phyloP scores from a whole-genome alignment of 768 basidiomycete species.

The Russula virescens region DNA sequence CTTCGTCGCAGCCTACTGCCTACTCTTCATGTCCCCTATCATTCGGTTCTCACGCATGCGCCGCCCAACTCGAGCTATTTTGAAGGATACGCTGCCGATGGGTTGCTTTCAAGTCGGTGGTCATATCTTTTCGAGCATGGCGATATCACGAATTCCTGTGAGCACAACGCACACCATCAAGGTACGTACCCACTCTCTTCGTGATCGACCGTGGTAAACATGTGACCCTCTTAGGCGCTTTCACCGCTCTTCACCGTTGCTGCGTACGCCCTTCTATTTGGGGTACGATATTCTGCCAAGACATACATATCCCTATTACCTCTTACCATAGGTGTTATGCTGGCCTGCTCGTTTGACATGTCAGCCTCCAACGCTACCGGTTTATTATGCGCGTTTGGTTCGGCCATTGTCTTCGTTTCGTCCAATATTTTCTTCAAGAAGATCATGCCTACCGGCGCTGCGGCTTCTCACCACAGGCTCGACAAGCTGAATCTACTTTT shows the following conservation, averaged over 20 bases:
- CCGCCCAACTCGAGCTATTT: slow-evolving; percentile 62
- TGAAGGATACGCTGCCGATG: slow-evolving; percentile 86
- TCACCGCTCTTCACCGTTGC: slow-evolving; percentile 97
- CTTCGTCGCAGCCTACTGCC: slow-evolving; percentile 84
- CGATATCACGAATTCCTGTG: slow-evolving; percentile 92
- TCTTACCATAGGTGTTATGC: slow-evolving; percentile 93
- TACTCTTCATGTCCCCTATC: slow-evolving; percentile 74
- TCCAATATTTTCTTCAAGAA: slow-evolving; percentile 99
- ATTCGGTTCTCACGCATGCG: slow-evolving; percentile 65
- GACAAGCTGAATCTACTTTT: slow-evolving; percentile 96
- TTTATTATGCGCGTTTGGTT: slow-evolving; percentile 93
- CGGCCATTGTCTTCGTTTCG: slow-evolving; percentile 92
- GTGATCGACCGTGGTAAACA: not conserved
- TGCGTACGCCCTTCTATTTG: slow-evolving; percentile 89
- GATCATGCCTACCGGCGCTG: slow-evolving; percentile 66
- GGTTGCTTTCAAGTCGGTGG: slow-evolving; percentile 96
- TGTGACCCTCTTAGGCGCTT: slow-evolving; percentile 56
- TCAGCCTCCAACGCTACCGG: slow-evolving; percentile 82
- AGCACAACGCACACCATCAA: slow-evolving; percentile 99
- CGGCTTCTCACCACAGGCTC: slow-evolving; percentile 59
- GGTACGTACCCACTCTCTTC: slow-evolving; percentile 42
- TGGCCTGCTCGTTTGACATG: slow-evolving; percentile 91
- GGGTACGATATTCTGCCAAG: slow-evolving; percentile 85
- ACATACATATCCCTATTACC: slow-evolving; percentile 95
- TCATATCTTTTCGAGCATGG: slow-evolving; percentile 96